These are phyloP conservation scores for Neoarthrinium moseri DNA, from an alignment of 2,329 filamentous ascomycete species.

Conservation along the genomic window DNA sequence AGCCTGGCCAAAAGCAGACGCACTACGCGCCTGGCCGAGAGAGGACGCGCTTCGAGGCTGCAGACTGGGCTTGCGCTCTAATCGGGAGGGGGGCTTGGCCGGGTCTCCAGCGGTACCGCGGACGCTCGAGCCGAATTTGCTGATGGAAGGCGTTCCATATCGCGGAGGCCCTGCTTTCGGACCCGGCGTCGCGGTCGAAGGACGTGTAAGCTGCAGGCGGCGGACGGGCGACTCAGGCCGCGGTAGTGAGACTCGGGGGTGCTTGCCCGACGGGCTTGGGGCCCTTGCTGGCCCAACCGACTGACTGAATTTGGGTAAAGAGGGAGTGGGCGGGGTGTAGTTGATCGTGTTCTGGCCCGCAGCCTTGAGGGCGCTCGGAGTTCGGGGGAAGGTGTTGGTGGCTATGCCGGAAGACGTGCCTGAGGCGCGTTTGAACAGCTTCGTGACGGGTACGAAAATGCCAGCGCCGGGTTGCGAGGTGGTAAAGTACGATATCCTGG, in stretches of 20 bases:
- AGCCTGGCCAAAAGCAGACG: slow-evolving; percentile 54
- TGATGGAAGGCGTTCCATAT: slow-evolving; percentile 62
- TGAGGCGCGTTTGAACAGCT: slow-evolving; percentile 68
- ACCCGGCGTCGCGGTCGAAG: slow-evolving; percentile 55
- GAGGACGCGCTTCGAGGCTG: slow-evolving; percentile 60
- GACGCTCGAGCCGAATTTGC: slow-evolving; percentile 63
- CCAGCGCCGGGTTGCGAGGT: slow-evolving; percentile 78
- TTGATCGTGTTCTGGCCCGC: slow-evolving; percentile 58
- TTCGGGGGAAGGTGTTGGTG: slow-evolving; percentile 60
- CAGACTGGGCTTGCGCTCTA: slow-evolving; percentile 50
- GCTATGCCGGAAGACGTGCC: slow-evolving; percentile 43
- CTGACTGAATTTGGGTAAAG: slow-evolving; percentile 79
- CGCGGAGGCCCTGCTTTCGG: slow-evolving; percentile 48
- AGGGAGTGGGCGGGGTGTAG: slow-evolving; percentile 63
- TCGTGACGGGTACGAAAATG: slow-evolving; percentile 88
- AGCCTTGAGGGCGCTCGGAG: slow-evolving; percentile 61
- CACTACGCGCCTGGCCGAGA: slow-evolving; percentile 54
- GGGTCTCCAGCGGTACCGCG: slow-evolving; percentile 61
- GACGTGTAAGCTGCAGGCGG: slow-evolving; percentile 62
- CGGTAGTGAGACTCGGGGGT: slow-evolving; percentile 73
- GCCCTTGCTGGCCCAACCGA: slow-evolving; percentile 76
- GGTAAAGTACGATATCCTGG: slow-evolving; percentile 73
- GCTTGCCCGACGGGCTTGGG: slow-evolving; percentile 70
- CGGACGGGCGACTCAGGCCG: slow-evolving; percentile 85
- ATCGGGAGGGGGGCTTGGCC: slow-evolving; percentile 49